A percentile compares a stretch with the other conserved stretches of the same genome.
phyloP scores from a whole-genome alignment of 1,139 yeast genomes.

The Eremothecium gossypii region DNA sequence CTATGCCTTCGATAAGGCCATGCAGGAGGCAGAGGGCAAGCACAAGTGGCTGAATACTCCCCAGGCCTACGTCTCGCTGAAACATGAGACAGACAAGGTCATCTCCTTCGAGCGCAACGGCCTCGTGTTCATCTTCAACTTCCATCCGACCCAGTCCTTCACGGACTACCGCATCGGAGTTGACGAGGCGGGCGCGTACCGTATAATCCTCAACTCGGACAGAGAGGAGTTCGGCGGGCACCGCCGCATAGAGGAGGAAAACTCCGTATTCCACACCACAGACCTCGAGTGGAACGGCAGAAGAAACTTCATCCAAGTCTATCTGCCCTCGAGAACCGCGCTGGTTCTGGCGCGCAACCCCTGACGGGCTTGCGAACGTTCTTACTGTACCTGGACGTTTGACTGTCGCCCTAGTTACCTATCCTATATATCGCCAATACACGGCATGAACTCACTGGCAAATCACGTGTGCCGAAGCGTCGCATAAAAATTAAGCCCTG shows the following conservation, averaged over 20 bases:
- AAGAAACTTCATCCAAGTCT: constrained; percentile 65
- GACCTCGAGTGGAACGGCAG: constrained; percentile 76
- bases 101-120: constrained; percentile 85
- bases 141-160: constrained; percentile 76
- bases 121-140: constrained; percentile 74
- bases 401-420: no score
- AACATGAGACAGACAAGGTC: constrained; percentile 81
- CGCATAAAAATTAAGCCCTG: constrained; percentile 26
- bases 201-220: constrained; percentile 69
- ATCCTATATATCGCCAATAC: neutral
- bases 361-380: no score
- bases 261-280: constrained; percentile 53
- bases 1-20: constrained; percentile 69
- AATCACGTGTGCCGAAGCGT: neutral
- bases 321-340: constrained; percentile 77
- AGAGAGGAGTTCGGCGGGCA: constrained; percentile 72
- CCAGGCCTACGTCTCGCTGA: constrained; percentile 80
- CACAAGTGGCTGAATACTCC: constrained; percentile 67
- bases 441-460: neutral
- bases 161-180: constrained; percentile 87
- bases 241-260: constrained; percentile 51
- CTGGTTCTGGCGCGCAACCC: constrained; percentile 46
- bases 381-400: no score
- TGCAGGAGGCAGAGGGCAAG: constrained; percentile 66
- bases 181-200: constrained; percentile 67